Conservation (phyloP, 2,329 filamentous ascomycete genomes). For the Erysiphe pulchra region DNA sequence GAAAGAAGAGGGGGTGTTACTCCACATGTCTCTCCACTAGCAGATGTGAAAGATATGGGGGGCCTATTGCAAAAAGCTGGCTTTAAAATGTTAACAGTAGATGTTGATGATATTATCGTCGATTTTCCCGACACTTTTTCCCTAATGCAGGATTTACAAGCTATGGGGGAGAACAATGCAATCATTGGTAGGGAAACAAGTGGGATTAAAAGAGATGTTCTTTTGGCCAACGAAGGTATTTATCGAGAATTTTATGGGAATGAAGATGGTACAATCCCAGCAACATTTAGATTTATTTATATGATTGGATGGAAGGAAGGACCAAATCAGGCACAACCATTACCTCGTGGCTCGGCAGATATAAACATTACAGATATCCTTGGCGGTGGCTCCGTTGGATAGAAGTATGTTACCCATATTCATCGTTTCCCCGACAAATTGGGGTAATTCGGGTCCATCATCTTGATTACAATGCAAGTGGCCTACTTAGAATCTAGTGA, state of each 20-base stretch:
- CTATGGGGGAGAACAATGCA: conserved; percentile 89
- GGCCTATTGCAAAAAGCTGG: conserved; percentile 66
- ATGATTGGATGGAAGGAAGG: conserved; percentile 98
- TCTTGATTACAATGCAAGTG: too few relatives aligned
- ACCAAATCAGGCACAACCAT: conserved; percentile 49
- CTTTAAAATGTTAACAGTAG: conserved; percentile 89
- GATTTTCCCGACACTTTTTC: conserved; percentile 79
- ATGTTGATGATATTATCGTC: conserved; percentile 90
- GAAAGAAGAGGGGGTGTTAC: conserved; percentile 80
- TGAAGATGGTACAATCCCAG: conserved; percentile 49
- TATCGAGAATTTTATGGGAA: conserved; percentile 75
- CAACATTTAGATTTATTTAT: conserved; percentile 85
- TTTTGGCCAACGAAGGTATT: conserved; percentile 70
- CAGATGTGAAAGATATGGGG: conserved; percentile 77
- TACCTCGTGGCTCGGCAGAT: conserved; percentile 63
- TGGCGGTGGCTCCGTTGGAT: conserved; percentile 5
- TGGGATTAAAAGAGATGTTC: conserved; percentile 51
- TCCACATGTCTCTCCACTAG: conserved; percentile 72
- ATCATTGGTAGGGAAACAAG: conserved; percentile 66
- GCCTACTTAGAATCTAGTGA: too few relatives aligned
- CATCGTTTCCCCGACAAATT: too few relatives aligned
- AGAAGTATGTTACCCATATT: too few relatives aligned
- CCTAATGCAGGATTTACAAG: conserved; percentile 79
- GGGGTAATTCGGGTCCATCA: too few relatives aligned
- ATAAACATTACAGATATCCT: conserved; percentile 71